Conservation (phyloP, 345 rosid species). For the Cardamine chenopodiifolia region DNA sequence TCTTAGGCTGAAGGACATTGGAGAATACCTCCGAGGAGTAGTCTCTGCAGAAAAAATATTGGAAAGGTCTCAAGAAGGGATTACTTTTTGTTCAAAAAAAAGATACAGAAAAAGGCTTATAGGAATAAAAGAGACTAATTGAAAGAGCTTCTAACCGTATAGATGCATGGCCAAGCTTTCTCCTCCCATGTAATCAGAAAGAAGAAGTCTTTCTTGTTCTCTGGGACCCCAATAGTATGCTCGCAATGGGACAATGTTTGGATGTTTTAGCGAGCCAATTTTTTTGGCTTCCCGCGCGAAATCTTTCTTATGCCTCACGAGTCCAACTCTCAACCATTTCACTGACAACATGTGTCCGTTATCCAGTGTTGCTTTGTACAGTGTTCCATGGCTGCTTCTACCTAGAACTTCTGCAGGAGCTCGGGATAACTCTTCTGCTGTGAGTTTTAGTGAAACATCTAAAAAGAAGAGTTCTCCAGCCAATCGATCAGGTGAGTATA, state of each 20-base stretch:
- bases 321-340: constrained; percentile 94
- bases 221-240: constrained; percentile 98
- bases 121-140: neutral
- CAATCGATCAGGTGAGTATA: constrained; percentile 91
- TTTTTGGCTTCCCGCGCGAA: constrained; percentile 85
- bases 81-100: neutral
- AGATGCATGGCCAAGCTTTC: constrained; percentile 94
- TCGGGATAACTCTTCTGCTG: constrained; percentile 87
- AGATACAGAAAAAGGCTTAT: neutral
- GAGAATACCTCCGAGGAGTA: constrained; percentile 87
- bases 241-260: constrained; percentile 72
- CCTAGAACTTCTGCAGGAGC: constrained; percentile 99
- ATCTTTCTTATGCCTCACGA: constrained; percentile 88
- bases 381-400: constrained; percentile 95
- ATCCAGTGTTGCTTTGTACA: constrained; percentile 87
- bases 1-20: constrained; percentile 73
- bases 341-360: constrained; percentile 82
- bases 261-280: constrained; percentile 74
- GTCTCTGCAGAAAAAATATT: constrained; percentile 60
- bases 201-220: constrained; percentile 92
- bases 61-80: neutral
- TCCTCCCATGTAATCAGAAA: constrained; percentile 78
- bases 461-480: constrained; percentile 89
- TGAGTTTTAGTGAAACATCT: constrained; percentile 71
- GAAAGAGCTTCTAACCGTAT: constrained; percentile 65